These are phyloP conservation scores for Salix arbutifolia DNA, from an alignment of 345 rosid species.

Conservation along the genomic window DNA sequence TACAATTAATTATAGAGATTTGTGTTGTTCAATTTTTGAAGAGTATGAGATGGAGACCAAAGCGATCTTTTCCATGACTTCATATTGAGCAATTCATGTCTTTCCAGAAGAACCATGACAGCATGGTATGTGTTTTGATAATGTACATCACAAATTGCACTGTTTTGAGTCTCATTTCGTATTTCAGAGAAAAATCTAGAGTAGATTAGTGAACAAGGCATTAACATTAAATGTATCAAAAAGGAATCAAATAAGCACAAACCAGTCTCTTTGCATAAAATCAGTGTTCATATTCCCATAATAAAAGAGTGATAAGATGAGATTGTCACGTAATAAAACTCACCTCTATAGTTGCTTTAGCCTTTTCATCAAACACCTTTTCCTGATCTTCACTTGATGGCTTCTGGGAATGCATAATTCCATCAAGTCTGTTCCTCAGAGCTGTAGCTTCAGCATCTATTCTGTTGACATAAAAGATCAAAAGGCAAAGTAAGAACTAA, in stretches of 20 bases:
- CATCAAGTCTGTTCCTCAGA: constrained; percentile 64
- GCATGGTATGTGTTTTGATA: not conserved
- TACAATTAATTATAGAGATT: not conserved
- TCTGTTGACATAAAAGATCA: constrained; percentile 35
- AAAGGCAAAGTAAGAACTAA: constrained; percentile 12
- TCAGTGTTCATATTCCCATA: not conserved
- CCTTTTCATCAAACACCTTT: constrained; percentile 39
- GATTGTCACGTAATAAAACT: constrained; percentile 2
- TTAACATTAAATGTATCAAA: not conserved
- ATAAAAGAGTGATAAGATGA: not conserved
- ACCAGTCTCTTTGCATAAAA: not conserved
- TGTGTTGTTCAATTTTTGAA: not conserved
- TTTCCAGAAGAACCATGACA: not conserved
- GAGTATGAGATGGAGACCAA: not conserved
- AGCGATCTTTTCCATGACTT: not conserved
- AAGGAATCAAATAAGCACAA: constrained; percentile 1
- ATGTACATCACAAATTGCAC: not conserved
- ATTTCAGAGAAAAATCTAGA: not conserved
- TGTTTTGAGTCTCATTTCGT: not conserved
- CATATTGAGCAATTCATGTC: not conserved
- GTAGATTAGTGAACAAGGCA: not conserved
- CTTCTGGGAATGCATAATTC: constrained; percentile 34
- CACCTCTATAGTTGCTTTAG: constrained; percentile 61
- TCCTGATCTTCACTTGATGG: constrained; percentile 40
- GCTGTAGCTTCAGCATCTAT: constrained; percentile 68